Percentiles rank a stretch among this genome's conserved stretches.
phyloP scores from a whole-genome alignment of 345 rosid species.

The Citrus mangshanensis region DNA sequence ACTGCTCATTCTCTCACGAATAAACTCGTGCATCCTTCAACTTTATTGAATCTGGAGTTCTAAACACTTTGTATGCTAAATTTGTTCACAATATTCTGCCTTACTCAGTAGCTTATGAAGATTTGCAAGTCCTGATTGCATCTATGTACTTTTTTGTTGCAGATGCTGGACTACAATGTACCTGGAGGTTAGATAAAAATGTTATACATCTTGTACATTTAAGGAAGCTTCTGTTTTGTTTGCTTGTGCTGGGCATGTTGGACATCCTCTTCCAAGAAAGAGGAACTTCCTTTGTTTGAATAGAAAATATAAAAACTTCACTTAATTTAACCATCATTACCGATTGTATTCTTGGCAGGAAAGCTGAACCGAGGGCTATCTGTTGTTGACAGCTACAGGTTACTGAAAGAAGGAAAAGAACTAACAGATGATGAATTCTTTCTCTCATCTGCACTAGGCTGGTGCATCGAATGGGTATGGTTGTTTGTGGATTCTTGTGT shows the following conservation, averaged over 20 bases:
- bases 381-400: slow-evolving; percentile 41
- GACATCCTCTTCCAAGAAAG: neutral
- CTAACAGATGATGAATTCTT: slow-evolving; percentile 34
- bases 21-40: neutral
- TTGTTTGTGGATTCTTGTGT: neutral
- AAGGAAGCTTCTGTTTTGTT: neutral
- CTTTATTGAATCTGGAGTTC: neutral
- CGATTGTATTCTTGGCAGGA: slow-evolving; percentile 35
- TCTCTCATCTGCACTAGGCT: slow-evolving; percentile 34
- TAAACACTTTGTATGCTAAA: neutral
- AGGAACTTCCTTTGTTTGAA: neutral
- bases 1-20: neutral
- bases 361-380: slow-evolving; percentile 93
- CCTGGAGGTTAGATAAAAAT: slow-evolving; percentile 64
- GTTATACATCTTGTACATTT: neutral
- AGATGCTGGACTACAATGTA: slow-evolving; percentile 95
- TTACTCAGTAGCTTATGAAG: neutral
- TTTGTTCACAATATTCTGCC: neutral
- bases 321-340: slow-evolving; percentile 1
- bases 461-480: slow-evolving; percentile 50
- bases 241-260: neutral
- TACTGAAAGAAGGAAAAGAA: slow-evolving; percentile 32
- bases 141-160: slow-evolving; percentile 21
- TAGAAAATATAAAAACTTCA: neutral
- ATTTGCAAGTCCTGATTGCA: slow-evolving; percentile 9